These are phyloP conservation scores for Rhizophagus clarus DNA, from an alignment of 192 early-diverging fungal species.

Conservation along the genomic window DNA sequence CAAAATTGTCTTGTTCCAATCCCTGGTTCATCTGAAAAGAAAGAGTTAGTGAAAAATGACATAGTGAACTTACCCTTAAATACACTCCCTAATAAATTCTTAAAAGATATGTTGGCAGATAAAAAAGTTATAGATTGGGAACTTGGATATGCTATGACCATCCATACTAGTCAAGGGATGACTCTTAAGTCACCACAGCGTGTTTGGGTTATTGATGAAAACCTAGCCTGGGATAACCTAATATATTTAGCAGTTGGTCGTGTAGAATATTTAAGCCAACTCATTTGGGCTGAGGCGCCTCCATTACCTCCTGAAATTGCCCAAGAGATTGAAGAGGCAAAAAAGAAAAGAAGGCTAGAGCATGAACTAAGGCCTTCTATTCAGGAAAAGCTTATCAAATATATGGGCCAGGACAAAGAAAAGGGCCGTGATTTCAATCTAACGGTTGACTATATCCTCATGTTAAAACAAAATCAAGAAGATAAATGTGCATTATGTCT, in stretches of 20 bases:
- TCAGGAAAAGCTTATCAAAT: conserved; percentile 25
- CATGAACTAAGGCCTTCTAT: neutral
- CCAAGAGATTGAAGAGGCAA: too few species aligned
- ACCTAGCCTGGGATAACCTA: conserved; percentile 16
- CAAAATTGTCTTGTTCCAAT: conserved; percentile 26
- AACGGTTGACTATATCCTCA: conserved; percentile 27
- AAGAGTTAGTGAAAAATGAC: conserved; percentile 27
- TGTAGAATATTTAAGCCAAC: conserved; percentile 30
- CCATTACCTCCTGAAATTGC: conserved; percentile 23
- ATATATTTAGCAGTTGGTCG: conserved; percentile 26
- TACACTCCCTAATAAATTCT: conserved; percentile 13
- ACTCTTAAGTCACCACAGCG: conserved; percentile 17
- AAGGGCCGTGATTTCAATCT: conserved; percentile 20
- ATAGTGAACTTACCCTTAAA: conserved; percentile 26
- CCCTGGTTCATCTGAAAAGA: conserved; percentile 18
- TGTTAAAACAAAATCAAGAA: conserved; percentile 22
- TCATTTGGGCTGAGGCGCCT: neutral
- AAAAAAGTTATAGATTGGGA: conserved; percentile 29
- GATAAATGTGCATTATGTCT: conserved; percentile 20
- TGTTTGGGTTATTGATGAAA: conserved; percentile 31
- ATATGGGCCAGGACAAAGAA: conserved; percentile 20
- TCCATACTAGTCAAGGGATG: conserved; percentile 29
- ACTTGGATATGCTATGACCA: conserved; percentile 14
- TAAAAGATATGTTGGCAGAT: conserved; percentile 23
- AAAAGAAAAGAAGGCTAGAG: conserved; percentile 17